phyloP scores from a whole-genome alignment of 495 filamentous ascomycete genomes.

The Penicillium roqueforti region DNA sequence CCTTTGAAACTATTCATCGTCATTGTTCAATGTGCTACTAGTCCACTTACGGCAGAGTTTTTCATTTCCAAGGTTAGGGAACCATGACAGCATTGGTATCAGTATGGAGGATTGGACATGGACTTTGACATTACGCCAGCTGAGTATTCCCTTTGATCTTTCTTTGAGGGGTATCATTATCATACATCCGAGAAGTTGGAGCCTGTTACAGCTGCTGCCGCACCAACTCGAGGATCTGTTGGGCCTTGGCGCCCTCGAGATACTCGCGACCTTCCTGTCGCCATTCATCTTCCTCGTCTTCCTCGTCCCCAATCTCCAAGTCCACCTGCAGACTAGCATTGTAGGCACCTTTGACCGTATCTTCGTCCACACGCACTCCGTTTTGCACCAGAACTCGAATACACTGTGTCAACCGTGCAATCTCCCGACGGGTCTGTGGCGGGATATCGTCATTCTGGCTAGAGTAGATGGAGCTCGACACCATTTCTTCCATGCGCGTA shows the following conservation, averaged over 20 bases:
- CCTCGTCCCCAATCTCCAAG: conserved; percentile 50
- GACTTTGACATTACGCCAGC: not conserved
- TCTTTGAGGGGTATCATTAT: conserved; percentile 19
- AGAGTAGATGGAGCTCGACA: conserved; percentile 72
- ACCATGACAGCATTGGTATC: not conserved
- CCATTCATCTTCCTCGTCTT: conserved; percentile 38
- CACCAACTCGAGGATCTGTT: conserved; percentile 57
- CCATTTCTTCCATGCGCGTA: conserved; percentile 78
- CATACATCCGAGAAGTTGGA: conserved; percentile 3
- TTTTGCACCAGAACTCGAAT: conserved; percentile 75
- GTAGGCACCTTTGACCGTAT: conserved; percentile 79
- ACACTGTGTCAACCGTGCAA: conserved; percentile 73
- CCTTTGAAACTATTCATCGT: not conserved
- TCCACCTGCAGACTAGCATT: conserved; percentile 71
- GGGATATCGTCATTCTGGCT: conserved; percentile 84
- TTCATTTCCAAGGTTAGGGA: not conserved
- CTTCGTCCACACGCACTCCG: conserved; percentile 86
- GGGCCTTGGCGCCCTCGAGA: conserved; percentile 68
- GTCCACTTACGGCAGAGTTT: not conserved
- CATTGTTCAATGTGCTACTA: not conserved
- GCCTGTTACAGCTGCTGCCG: conserved; percentile 9
- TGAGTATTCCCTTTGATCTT: conserved; percentile 6
- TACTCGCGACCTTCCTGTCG: conserved; percentile 51
- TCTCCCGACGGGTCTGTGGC: conserved; percentile 75
- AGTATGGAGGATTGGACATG: not conserved